phyloP scores from a whole-genome alignment of 208 protist genomes.

The Trypanosoma cruzi region DNA sequence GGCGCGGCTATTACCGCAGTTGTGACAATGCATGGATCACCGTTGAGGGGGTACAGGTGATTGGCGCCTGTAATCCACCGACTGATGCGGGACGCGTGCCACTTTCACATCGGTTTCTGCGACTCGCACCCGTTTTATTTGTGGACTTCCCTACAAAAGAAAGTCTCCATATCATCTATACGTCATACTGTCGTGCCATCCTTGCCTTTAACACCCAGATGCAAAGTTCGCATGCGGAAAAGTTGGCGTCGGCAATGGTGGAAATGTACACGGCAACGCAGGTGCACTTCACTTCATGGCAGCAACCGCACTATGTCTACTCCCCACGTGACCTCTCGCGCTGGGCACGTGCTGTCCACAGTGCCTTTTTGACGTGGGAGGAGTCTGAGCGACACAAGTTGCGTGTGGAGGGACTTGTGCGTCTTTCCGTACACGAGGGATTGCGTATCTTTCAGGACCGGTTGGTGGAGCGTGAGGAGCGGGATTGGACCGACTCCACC shows the following conservation, averaged over 20 bases:
- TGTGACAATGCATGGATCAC: conserved; percentile 94
- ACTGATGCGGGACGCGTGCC: conserved; percentile 98
- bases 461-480: conserved; percentile 93
- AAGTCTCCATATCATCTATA: conserved; percentile 98
- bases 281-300: conserved; percentile 93
- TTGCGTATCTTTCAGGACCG: conserved; percentile 97
- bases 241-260: conserved; percentile 96
- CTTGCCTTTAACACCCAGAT: conserved; percentile 79
- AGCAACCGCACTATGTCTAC: conserved; percentile 99
- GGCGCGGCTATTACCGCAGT: conserved; percentile 96
- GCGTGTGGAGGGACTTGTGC: conserved; percentile 82
- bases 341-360: conserved; percentile 97
- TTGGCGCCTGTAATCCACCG: conserved; percentile 98
- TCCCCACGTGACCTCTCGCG: conserved; percentile 98
- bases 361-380: conserved; percentile 91
- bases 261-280: conserved; percentile 95
- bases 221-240: conserved; percentile 40
- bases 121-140: conserved; percentile 97
- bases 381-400: conserved; percentile 33
- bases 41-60: conserved; percentile 96
- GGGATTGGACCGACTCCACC: conserved; percentile 93
- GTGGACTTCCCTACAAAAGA: conserved; percentile 98
- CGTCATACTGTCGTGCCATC: conserved; percentile 97
- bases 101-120: conserved; percentile 96
- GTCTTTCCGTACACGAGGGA: conserved; percentile 97